Base-by-base conservation (phyloP, 805 yeast species). In the Kluyveromyces dobzhanskii region DNA sequence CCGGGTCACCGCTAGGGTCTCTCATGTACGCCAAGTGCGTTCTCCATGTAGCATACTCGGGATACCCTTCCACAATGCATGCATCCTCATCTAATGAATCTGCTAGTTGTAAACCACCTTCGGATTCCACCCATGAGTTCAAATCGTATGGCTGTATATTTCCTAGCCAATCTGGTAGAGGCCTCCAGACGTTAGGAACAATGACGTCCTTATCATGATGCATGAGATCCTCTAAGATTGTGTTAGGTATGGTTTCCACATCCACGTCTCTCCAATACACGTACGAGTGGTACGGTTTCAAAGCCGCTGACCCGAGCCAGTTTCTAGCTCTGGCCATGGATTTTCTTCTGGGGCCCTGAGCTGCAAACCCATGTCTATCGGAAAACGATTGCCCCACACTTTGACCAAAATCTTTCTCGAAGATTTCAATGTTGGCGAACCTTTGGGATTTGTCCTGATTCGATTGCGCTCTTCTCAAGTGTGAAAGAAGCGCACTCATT, bases 211-310 rank as follows among this genome's bases (percentile, higher is more conserved):
- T 76, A 57, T 82, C 78, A 60, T 86, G 95, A 51, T 76, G 83
- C 97, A 90, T 90, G 51, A 88, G 67, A 62, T 88, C 97, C 61
- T 88, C 95, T 45, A 88, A 61, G 44, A 88, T 76, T 1, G 95
- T 80, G 1, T 79, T 71, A 4, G 96, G 94, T 23, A 82, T 77
- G 0, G 88, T 79, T 58, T 88, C 95, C n/a, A 90, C 95, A 61
- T 90, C 97, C 10, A 92, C 95, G 65, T 90, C 97, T 62, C 97
- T 71, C 97, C 97, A 90, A 60, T 88, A 87, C 6, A 90, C 96
- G 83, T 88, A 87, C 6, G 94, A 78, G 58, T 90, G 97, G 58
- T 90, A 79, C 1, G 97, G 97, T 58, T 79, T 80, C 36, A 90
- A 61, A 1, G 95, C 94, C 5, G 82, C 86, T 1, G 90, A 67